Percentiles rank a stretch among this genome's conserved stretches.
Conservation (phyloP, 2,329 filamentous ascomycete species). For the Hypoxylon sp. region DNA sequence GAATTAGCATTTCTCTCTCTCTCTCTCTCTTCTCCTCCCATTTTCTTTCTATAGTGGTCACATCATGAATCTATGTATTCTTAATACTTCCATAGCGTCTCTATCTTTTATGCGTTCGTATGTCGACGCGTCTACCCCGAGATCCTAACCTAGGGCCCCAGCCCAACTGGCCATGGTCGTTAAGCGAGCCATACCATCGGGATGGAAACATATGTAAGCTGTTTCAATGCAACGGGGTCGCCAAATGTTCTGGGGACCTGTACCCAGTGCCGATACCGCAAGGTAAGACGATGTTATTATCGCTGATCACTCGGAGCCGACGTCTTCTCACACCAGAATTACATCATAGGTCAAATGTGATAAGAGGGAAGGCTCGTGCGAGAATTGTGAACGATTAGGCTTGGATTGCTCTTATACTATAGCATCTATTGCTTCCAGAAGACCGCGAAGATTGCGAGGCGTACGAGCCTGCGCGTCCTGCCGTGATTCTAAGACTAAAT, state of each 20-base stretch:
- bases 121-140: not conserved
- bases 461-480: conserved; percentile 45
- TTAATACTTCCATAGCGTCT: not conserved
- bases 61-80: not conserved
- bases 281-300: conserved; percentile 28
- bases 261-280: conserved; percentile 48
- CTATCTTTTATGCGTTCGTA: not conserved
- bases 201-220: conserved; percentile 44
- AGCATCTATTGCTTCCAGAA: conserved; percentile 8
- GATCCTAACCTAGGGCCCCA: not conserved
- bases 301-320: not conserved
- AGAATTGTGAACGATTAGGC: conserved; percentile 45
- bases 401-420: conserved; percentile 43
- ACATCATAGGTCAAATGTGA: conserved; percentile 49
- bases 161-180: not conserved
- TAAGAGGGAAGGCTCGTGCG: conserved; percentile 39
- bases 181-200: not conserved
- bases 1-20: not conserved
- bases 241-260: conserved; percentile 43
- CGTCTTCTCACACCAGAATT: conserved; percentile 5
- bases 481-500: conserved; percentile 48
- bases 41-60: no score
- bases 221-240: conserved; percentile 36
- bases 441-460: conserved; percentile 37
- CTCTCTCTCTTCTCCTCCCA: no score